These are phyloP conservation scores for Sporothrix variecibatus DNA, from an alignment of 2,329 filamentous ascomycete genomes.

Conservation along the genomic window DNA sequence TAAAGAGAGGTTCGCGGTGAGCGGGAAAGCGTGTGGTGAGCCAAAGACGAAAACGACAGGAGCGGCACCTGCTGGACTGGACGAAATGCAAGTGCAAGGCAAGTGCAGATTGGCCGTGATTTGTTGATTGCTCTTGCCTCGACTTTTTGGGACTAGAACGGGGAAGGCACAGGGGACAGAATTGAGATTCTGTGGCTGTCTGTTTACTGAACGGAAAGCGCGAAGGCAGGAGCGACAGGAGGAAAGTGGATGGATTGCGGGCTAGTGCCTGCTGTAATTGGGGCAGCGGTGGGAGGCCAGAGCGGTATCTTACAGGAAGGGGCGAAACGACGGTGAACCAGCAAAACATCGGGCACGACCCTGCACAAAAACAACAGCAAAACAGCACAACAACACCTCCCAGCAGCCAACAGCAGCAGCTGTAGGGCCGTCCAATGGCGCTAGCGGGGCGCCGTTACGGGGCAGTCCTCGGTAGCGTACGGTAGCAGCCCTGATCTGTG, in stretches of 20 bases:
- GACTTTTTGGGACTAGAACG: conserved; percentile 21
- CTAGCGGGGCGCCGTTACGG: conserved; percentile 25
- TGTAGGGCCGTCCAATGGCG: conserved; percentile 16
- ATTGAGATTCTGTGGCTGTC: conserved; percentile 15
- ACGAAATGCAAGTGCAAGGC: not conserved
- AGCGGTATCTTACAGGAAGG: conserved; percentile 1
- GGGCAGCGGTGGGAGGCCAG: not conserved
- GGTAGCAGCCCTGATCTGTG: conserved; percentile 20
- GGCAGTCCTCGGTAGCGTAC: conserved; percentile 19
- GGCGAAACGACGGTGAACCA: not conserved
- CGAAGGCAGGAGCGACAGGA: conserved; percentile 3
- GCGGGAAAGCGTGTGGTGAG: not conserved
- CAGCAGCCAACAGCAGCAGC: conserved; percentile 15
- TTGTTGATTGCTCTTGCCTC: conserved; percentile 26
- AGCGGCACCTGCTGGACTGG: not conserved
- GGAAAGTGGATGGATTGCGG: conserved; percentile 1
- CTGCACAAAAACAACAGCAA: not conserved
- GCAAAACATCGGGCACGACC: not conserved
- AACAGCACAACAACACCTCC: not conserved
- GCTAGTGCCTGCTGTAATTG: conserved; percentile 17
- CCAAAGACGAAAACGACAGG: not conserved
- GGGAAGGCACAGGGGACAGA: not conserved
- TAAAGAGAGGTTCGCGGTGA: conserved; percentile 7
- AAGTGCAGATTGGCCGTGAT: conserved; percentile 23
- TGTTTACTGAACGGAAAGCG: not conserved